Evolutionary conservation across 2,329 filamentous ascomycete genomes (phyloP), one percentile per base, ranked within the genome.

Genomic region (Nigrograna mackinnonii): DNA sequence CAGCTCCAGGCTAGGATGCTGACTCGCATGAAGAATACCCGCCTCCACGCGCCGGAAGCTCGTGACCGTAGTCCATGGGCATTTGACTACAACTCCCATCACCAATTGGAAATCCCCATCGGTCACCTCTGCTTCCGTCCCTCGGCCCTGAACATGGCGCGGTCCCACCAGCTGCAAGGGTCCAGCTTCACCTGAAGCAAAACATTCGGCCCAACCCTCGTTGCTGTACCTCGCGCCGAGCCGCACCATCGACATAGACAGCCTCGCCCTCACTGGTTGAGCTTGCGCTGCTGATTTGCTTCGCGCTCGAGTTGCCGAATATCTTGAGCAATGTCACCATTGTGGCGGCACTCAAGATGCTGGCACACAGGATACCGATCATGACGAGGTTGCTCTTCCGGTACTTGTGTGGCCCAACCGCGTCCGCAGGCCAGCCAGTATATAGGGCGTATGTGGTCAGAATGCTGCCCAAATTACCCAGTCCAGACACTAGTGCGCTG

Each of bases 371-470:
- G 42, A 96, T 96, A 3, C 85, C 91, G 44, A 95, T 84, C 90
- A 96, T 95, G 55, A 86, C 83, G 53, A 91, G 73, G 68, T 95
- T 96, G 71, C 89, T 95, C 66, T 85, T 85, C 49, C 87, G 84
- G 70, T 87, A 95, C 70, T 86, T 85, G 57, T 80, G 76, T 7
- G 80, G 80, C 0, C 88, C 88, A 1, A 58, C 51, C 1, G 79
- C 82, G 65, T 96, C 91, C 32, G 79, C 85, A 2, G 85, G 81
- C 91, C 91, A 96, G 21, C 91, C 91, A 0, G 85, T 86, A 68
- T 95, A 96, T 35, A 96, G 73, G 11, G 91, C 91, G 63, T 95
- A 96, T 0, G 91, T 95, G 2, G 89, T 95, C 41, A 88, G 79
- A 45, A 96, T 87, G 58, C 86, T 91, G 21, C 91, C 91, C 14